Evolutionary conservation across 2,329 filamentous ascomycete genomes (phyloP).

Genomic region (Ophiosphaerella narmari): DNA sequence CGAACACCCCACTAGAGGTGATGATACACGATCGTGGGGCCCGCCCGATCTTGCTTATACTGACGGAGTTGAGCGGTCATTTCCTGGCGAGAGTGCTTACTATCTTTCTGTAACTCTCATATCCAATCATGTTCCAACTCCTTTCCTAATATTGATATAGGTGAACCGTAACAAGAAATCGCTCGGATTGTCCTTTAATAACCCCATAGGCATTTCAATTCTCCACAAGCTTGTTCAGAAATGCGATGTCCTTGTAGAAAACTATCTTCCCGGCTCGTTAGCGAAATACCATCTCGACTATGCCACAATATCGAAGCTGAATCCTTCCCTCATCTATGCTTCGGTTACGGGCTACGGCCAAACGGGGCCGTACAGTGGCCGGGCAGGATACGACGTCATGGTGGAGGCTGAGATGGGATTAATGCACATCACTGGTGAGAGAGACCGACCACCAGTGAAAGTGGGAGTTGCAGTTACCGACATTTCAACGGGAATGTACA

Average conservation of each 20-base stretch:
- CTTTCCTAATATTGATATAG: constrained; percentile 50
- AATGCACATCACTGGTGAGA: constrained; percentile 95
- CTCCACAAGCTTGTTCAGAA: constrained; percentile 80
- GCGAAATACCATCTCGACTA: constrained; percentile 92
- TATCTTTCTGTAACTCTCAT: constrained; percentile 72
- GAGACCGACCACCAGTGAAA: constrained; percentile 90
- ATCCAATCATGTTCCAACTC: not conserved
- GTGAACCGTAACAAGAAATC: constrained; percentile 98
- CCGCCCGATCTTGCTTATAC: constrained; percentile 86
- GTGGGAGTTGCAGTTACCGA: constrained; percentile 98
- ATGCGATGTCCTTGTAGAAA: constrained; percentile 93
- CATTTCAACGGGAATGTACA: constrained; percentile 91
- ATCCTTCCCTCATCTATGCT: constrained; percentile 86
- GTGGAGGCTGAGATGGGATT: constrained; percentile 96
- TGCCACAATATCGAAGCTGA: constrained; percentile 74
- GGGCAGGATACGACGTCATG: constrained; percentile 98
- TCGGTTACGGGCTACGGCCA: constrained; percentile 97
- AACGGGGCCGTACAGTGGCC: constrained; percentile 81
- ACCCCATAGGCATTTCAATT: constrained; percentile 78
- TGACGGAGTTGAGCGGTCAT: constrained; percentile 60
- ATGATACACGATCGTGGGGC: constrained; percentile 95
- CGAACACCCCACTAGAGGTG: constrained; percentile 87
- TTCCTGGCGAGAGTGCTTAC: constrained; percentile 93
- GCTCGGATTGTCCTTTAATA: constrained; percentile 85
- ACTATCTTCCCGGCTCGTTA: constrained; percentile 86